Conservation (phyloP, 306 rosid species). For the Chamaecrista fasciculata region DNA sequence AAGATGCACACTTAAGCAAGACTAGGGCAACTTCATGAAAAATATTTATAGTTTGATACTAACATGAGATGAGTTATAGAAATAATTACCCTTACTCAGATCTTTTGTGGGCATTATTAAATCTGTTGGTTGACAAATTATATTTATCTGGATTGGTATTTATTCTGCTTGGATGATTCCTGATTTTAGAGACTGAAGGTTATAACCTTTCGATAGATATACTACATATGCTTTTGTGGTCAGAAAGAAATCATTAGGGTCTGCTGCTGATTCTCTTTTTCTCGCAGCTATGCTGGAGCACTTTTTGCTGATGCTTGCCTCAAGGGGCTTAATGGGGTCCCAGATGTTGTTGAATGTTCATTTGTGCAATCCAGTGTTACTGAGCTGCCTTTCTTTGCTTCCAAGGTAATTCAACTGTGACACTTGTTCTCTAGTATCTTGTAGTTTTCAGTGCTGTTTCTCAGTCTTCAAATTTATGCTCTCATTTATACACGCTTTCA, state of each 20-base stretch:
- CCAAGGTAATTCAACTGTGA: constrained; percentile 60
- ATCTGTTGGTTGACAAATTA: not conserved
- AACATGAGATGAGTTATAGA: not conserved
- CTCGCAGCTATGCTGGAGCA: constrained; percentile 91
- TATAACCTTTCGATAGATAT: not conserved
- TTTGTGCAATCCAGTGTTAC: constrained; percentile 82
- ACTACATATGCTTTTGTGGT: not conserved
- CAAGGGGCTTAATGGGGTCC: constrained; percentile 97
- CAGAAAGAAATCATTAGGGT: not conserved
- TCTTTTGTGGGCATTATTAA: not conserved
- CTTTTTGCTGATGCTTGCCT: constrained; percentile 97
- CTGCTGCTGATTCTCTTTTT: not conserved
- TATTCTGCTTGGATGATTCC: not conserved
- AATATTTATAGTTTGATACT: not conserved
- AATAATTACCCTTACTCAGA: not conserved
- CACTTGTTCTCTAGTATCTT: not conserved
- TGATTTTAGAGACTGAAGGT: not conserved
- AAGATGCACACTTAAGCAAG: not conserved
- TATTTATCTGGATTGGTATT: not conserved
- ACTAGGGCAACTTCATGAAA: not conserved
- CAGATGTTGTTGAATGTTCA: constrained; percentile 96
- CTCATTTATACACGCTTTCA: not conserved
- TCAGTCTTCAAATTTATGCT: not conserved
- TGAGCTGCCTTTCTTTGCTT: constrained; percentile 97
- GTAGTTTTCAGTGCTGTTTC: constrained; percentile 5